phyloP scores from a whole-genome alignment of 2,329 filamentous ascomycete species.

The Periconia digitata region DNA sequence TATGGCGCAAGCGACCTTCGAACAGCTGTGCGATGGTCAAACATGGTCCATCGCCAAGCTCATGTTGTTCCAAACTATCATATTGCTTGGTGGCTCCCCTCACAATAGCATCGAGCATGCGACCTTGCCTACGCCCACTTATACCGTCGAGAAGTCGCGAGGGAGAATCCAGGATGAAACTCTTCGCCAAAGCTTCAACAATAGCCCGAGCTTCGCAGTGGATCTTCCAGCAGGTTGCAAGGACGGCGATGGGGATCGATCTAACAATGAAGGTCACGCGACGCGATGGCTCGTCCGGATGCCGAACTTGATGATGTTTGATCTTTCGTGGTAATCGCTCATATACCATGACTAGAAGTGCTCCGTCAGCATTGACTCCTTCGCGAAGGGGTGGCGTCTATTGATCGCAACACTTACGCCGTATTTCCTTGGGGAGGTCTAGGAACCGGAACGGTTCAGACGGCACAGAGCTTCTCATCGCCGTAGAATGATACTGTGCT shows the following conservation, averaged over 20 bases:
- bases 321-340: constrained; percentile 7
- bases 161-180: constrained; percentile 8
- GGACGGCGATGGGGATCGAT: constrained; percentile 9
- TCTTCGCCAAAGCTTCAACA: background rate
- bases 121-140: constrained; percentile 10
- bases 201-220: constrained; percentile 5
- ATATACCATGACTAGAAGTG: constrained; percentile 6
- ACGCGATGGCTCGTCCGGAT: constrained; percentile 11
- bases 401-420: constrained; percentile 1
- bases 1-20: constrained; percentile 6
- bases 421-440: constrained; percentile 8
- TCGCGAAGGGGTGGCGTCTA: background rate
- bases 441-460: constrained; percentile 8
- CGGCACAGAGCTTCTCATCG: constrained; percentile 1
- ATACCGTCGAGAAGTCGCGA: constrained; percentile 10
- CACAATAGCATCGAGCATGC: constrained; percentile 12
- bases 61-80: background rate
- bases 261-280: constrained; percentile 9
- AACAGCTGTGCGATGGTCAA: constrained; percentile 6
- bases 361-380: background rate
- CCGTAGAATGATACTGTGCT: background rate
- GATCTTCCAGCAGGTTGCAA: constrained; percentile 7
- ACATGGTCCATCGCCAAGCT: constrained; percentile 6
- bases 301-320: constrained; percentile 8
- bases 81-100: constrained; percentile 7